phyloP scores from a whole-genome alignment of 2,329 filamentous ascomycete genomes.

The Verticillium klebahnii region DNA sequence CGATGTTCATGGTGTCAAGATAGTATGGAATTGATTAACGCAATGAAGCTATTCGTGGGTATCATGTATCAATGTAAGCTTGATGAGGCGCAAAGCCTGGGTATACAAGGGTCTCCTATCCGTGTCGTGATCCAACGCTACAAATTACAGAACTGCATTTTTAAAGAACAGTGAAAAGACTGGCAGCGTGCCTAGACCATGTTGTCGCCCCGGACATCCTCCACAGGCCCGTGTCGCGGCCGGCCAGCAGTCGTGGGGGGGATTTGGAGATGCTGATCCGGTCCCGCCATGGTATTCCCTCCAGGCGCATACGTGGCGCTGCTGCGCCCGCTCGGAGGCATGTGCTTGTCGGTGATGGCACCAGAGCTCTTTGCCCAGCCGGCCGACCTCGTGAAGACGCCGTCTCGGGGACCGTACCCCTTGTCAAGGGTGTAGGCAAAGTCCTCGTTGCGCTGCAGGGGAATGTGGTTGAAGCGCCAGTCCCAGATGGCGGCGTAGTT shows the following conservation, averaged over 20 bases:
- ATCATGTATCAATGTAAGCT: background rate
- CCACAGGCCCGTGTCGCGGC: background rate
- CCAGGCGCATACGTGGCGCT: conserved; percentile 1
- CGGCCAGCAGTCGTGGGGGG: background rate
- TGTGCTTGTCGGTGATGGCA: background rate
- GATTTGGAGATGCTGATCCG: background rate
- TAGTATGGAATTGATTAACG: background rate
- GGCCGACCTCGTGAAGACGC: conserved; percentile 4
- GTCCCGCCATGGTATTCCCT: background rate
- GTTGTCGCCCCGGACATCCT: background rate
- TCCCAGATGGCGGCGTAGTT: conserved; percentile 66
- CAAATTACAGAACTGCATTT: background rate
- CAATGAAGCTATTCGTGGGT: background rate
- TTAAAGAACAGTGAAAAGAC: no score
- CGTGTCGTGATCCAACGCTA: background rate
- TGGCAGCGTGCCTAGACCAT: background rate
- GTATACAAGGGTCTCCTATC: background rate
- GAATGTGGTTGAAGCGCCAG: conserved; percentile 64
- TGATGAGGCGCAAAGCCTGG: background rate
- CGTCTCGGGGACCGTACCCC: background rate
- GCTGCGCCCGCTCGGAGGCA: background rate
- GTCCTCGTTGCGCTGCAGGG: conserved; percentile 38
- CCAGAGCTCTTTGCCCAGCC: conserved; percentile 2
- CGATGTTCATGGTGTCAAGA: background rate
- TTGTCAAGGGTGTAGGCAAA: conserved; percentile 21